Base-by-base conservation (phyloP, 495 filamentous ascomycete species). In the Aspergillus saccharolyticus region DNA sequence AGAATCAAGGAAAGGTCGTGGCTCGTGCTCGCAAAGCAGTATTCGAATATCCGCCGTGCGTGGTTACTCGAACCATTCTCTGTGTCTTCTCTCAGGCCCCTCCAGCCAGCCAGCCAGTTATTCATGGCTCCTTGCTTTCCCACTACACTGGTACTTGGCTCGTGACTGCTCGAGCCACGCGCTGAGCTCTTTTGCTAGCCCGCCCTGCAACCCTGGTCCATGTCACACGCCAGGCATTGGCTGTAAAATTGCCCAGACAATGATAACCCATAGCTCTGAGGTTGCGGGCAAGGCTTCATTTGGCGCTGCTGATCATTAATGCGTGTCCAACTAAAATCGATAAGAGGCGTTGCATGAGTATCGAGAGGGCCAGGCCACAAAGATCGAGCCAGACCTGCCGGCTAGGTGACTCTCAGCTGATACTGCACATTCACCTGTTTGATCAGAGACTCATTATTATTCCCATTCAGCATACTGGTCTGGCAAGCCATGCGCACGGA, bases 61-160 rank as follows among this genome's bases (percentile, higher is more conserved):
- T 28, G 47, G 47, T 50, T 50, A 50, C 47, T 50, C 47, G 47
- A 50, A 50, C 24, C 47, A 50, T 28, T 28, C 17, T 50, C 28
- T 28, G 17, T 50, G 24, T 30, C 47, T 50, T n/a, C 20, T 24
- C 47, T 50, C 47, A 50, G 4, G 24, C 47, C 17, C 28, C 3
- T n/a, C n/a, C n/a, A n/a, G n/a, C 15, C 22, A 16, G 28, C 22
- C 22, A 28, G 24, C 47, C 28, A 28, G 47, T 24, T 10, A 28
- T 10, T 16, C 24, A 50, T 50, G 47, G 47, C 47, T 17, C 24
- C 47, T 50, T 50, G 24, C 47, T 28, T 28, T 50, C 47, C 47
- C 22, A 19, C 24, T 30, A 12, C 22, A 17, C 47, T 50, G 47
- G 47, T 25, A 50, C 47, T 33, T 50, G 47, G 17, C 17, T 28